Percentiles rank a stretch among this genome's conserved stretches.
Conservation (phyloP, 169 alveolate species). For the Eimeria tenella region DNA sequence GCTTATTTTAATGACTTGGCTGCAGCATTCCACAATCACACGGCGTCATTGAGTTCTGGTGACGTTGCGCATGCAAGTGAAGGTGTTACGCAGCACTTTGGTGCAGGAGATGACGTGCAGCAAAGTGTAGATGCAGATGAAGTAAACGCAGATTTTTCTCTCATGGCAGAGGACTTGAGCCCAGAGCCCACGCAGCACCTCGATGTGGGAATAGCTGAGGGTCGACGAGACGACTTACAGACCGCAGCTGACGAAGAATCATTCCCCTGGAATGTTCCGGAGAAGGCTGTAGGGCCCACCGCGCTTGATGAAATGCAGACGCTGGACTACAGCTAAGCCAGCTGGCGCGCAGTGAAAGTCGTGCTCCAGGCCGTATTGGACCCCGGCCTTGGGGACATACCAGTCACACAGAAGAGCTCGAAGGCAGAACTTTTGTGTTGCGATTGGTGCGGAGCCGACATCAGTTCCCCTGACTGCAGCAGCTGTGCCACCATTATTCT, state of each 20-base stretch:
- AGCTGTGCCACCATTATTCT: no score
- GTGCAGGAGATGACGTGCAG: not conserved
- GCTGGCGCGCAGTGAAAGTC: no score
- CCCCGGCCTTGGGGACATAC: no score
- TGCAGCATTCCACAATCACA: not conserved
- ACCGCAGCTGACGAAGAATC: not conserved
- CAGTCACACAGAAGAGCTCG: no score
- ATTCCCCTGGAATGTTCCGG: not conserved
- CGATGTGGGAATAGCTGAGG: not conserved
- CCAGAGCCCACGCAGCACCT: not conserved
- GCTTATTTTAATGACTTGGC: not conserved
- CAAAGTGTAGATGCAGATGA: not conserved
- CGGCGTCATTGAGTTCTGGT: not conserved
- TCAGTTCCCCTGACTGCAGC: no score
- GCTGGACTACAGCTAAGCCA: not conserved
- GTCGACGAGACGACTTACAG: not conserved
- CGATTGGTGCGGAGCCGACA: no score
- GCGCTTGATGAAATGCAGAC: not conserved
- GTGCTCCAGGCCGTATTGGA: no score
- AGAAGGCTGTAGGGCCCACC: no score
- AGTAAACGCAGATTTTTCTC: not conserved
- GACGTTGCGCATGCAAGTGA: not conserved
- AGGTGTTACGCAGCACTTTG: no score
- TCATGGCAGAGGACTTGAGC: conserved; percentile 38
- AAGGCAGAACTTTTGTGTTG: no score